Base-by-base conservation (phyloP, 2,329 filamentous ascomycete genomes). In the Sphaerulina populicola region DNA sequence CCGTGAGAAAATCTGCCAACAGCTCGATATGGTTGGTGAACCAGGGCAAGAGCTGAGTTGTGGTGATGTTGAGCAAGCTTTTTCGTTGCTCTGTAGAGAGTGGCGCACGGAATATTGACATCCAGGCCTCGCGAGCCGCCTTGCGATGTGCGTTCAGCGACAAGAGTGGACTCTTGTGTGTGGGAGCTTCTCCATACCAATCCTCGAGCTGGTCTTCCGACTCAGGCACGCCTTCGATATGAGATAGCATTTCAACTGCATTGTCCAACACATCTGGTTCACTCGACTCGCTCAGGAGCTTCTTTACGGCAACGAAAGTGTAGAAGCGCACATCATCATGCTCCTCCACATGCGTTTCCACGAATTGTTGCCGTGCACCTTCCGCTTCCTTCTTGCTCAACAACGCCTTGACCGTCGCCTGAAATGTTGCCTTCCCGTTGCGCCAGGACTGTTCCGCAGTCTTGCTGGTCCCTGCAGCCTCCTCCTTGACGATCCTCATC, bases 1-100 rank as follows among this genome's bases (percentile, higher is more conserved):
- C 88, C n/a, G 89, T 95, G 49, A 98, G 73, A 69, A 97, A 98
- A 72, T 98, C 93, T 77, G 95, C 89, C 31, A 98, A 77, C 37
- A 94, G 77, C 64, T 97, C 91, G 1, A 89, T 85, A 55, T 88
- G 86, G 43, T 76, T 78, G 23, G 60, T 44, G 69, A 97, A 95
- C 86, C 88, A 94, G 0, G 91, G 90, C 21, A 86, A 85, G 60
- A 96, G 88, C 31, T 82, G 82, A 38, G 80, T 79, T 1, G 87
- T 82, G 71, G 94, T 84, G 55, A 85, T 78, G 54, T 80, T 78
- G 43, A 98, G 76, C 2, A 95, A 77, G 44, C 75, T 74, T 67
- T 97, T 97, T 46, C 86, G 83, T 66, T 94, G 85, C 12, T 85
- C 78, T 56, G 83, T 81, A 44, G 76, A 79, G 44, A 89, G 75